phyloP scores from a whole-genome alignment of 2,329 filamentous ascomycete species.

The Furcasterigmium sp. region DNA sequence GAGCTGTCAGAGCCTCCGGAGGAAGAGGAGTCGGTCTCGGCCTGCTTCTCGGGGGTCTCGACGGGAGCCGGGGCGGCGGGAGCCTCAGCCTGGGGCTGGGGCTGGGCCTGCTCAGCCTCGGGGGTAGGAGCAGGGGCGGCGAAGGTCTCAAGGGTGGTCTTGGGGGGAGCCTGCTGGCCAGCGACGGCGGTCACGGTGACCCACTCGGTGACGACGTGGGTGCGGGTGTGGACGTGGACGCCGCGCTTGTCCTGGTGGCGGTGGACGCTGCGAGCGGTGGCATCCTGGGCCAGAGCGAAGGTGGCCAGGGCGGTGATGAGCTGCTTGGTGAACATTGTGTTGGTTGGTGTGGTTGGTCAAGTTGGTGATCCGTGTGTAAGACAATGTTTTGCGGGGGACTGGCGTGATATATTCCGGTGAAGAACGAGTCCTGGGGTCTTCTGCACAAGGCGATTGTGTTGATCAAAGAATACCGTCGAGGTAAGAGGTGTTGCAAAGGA shows the following conservation, averaged over 20 bases:
- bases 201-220: conserved; percentile 29
- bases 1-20: conserved; percentile 1
- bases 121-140: conserved; percentile 6
- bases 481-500: conserved; percentile 7
- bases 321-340: conserved; percentile 37
- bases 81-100: conserved; percentile 2
- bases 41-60: conserved; percentile 11
- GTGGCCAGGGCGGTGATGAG: conserved; percentile 34
- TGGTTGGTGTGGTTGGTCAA: conserved; percentile 9
- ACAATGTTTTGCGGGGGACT: conserved; percentile 5
- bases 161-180: conserved; percentile 13
- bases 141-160: conserved; percentile 6
- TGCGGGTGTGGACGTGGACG: conserved; percentile 23
- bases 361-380: conserved; percentile 6
- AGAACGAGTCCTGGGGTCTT: not conserved
- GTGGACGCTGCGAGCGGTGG: conserved; percentile 35
- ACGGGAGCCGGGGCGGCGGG: conserved; percentile 1
- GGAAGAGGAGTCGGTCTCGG: conserved; percentile 16
- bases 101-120: not conserved
- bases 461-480: conserved; percentile 2
- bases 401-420: conserved; percentile 2
- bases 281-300: conserved; percentile 37
- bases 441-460: conserved; percentile 1
- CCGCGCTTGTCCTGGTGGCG: conserved; percentile 29
- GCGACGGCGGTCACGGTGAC: conserved; percentile 37